Evolutionary conservation across 2,329 filamentous ascomycete genomes (phyloP).

Genomic region (Endocalyx cinctus): DNA sequence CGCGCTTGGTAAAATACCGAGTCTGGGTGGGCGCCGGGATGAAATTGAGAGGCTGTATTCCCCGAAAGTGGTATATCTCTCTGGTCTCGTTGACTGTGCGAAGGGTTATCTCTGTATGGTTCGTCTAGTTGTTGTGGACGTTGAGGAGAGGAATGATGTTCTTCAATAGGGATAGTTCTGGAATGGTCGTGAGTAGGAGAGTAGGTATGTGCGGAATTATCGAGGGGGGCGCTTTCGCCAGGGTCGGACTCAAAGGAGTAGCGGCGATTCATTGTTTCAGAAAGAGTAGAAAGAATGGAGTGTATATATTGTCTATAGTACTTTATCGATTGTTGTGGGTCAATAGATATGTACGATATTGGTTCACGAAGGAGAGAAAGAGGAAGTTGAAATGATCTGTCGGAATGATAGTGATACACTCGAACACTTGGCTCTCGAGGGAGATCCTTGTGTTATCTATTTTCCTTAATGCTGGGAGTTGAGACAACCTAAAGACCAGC

Average conservation of each 20-base stretch:
- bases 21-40: constrained; percentile 31
- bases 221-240: constrained; percentile 25
- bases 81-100: constrained; percentile 7
- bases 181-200: constrained; percentile 2
- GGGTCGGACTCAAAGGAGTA: constrained; percentile 26
- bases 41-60: constrained; percentile 12
- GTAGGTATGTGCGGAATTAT: constrained; percentile 14
- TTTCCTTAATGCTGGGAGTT: too few species aligned
- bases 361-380: too few species aligned
- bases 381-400: too few species aligned
- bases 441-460: too few species aligned
- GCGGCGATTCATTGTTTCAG: constrained; percentile 23
- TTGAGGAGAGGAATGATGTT: constrained; percentile 5
- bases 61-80: constrained; percentile 20
- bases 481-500: too few species aligned
- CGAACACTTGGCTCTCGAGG: too few species aligned
- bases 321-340: too few species aligned
- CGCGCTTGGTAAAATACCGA: constrained; percentile 31
- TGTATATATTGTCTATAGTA: too few species aligned
- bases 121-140: constrained; percentile 1
- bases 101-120: neutral
- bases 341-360: too few species aligned
- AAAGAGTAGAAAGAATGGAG: too few species aligned
- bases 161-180: constrained; percentile 1
- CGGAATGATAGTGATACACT: too few species aligned